phyloP scores from a whole-genome alignment of 352 stramenopile genomes.

The Phytophthora nicotianae region DNA sequence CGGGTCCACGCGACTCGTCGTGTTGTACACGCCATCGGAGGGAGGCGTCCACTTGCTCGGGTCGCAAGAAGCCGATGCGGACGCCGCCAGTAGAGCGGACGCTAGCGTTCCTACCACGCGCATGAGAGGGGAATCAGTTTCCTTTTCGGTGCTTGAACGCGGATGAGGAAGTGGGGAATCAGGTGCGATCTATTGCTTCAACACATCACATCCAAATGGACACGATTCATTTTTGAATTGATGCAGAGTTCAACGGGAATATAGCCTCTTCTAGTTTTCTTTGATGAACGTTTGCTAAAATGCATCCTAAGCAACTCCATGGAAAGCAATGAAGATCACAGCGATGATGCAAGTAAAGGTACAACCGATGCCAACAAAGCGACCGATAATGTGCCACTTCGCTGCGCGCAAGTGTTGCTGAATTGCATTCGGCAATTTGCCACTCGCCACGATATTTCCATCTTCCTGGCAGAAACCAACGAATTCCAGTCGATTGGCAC shows the following conservation, averaged over 20 bases:
- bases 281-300: too few species aligned
- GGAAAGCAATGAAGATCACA: slow-evolving; percentile 25
- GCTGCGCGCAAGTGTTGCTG: slow-evolving; percentile 42
- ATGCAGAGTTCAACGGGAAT: too few species aligned
- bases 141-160: not conserved
- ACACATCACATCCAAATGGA: slow-evolving; percentile 1
- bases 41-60: slow-evolving; percentile 73
- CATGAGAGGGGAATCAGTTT: not conserved
- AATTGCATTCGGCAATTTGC: slow-evolving; percentile 44
- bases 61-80: slow-evolving; percentile 37
- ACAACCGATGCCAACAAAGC: slow-evolving; percentile 37
- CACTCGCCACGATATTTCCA: slow-evolving; percentile 42
- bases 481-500: slow-evolving; percentile 54
- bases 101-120: slow-evolving; percentile 2
- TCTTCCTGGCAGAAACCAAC: slow-evolving; percentile 60
- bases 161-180: slow-evolving; percentile 12
- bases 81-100: slow-evolving; percentile 9
- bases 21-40: slow-evolving; percentile 75
- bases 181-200: slow-evolving; percentile 20
- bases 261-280: too few species aligned
- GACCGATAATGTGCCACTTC: slow-evolving; percentile 47
- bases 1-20: slow-evolving; percentile 42
- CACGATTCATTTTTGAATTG: slow-evolving; percentile 27
- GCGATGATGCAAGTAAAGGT: slow-evolving; percentile 17
- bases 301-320: slow-evolving; percentile 20